Base-by-base conservation (phyloP, 2,329 filamentous ascomycete genomes). In the Neopestalotiopsis clavispora region DNA sequence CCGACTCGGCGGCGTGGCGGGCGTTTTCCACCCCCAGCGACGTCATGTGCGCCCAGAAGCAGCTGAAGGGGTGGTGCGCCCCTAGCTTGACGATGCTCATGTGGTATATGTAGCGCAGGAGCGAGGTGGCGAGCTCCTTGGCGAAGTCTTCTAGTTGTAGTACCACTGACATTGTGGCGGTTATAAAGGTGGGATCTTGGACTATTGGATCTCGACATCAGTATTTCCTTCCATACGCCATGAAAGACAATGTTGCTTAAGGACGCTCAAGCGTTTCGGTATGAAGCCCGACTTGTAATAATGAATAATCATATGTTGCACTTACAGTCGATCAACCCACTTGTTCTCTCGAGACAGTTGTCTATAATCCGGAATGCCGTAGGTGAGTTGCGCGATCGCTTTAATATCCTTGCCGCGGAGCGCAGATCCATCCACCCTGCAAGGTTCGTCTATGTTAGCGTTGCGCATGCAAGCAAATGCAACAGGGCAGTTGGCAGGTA, bases 61-160 rank as follows among this genome's bases (percentile, higher is more conserved):
- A 56, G 13, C 68, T 61, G 12, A 66, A 65, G 6, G 69, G 68
- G 40, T 71, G 68, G 12, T n/a, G 10, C 1, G 58, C 23, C 3
- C 68, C 69, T 3, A 71, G 69, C 30, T 66, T 61, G 56, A 71
- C 68, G 3, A 3, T 17, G 49, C 56, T 64, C 12, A 71, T 45
- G 20, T 45, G 52, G n/a, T 38, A 62, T 1, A 71, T 14, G 58
- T 71, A 71, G 14, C 65, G 57, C 30, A 71, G 42, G 17, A 71
- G 32, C 1, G 69, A 71, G 6, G 67, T 45, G 14, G 67, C 69
- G 17, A 71, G 58, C 4, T 58, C 65, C 12, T 20, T 12, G n/a
- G 14, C 49, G 32, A 69, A 32, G 1, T 7, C 34, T 20, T 58
- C 60, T 10, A 69, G 68, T 61, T 64, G 32, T 9, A 69, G 49